Percentiles rank a stretch among this genome's conserved stretches.
Conservation (phyloP, 257 asterid species). For the Nicotiana knightiana region DNA sequence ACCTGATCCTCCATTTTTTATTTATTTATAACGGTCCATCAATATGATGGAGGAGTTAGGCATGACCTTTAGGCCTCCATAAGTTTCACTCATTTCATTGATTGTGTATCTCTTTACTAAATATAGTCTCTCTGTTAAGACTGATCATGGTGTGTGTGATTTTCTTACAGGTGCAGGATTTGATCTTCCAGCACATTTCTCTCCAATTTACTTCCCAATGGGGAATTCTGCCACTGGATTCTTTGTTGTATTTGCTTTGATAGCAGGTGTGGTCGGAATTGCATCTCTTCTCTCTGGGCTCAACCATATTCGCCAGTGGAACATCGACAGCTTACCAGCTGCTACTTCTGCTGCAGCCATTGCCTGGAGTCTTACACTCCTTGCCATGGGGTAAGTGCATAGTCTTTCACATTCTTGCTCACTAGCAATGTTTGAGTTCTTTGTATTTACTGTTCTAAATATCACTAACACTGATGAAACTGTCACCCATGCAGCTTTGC, state of each 20-base stretch:
- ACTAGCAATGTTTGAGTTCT: not conserved
- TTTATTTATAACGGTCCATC: too few species aligned
- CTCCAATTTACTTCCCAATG: conserved; percentile 81
- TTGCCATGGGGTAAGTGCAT: conserved; percentile 77
- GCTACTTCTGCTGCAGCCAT: conserved; percentile 64
- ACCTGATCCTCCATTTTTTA: not conserved
- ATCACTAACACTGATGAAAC: not conserved
- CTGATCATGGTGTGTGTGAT: not conserved
- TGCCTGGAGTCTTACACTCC: conserved; percentile 81
- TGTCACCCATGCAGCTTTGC: conserved; percentile 51
- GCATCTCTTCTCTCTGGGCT: conserved; percentile 62
- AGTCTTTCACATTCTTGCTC: too few species aligned
- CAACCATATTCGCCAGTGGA: conserved; percentile 61
- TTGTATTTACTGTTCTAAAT: not conserved
- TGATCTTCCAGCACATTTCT: conserved; percentile 71
- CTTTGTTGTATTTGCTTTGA: conserved; percentile 59
- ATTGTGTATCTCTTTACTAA: not conserved
- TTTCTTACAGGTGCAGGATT: conserved; percentile 52
- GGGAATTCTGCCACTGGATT: conserved; percentile 96
- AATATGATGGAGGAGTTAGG: too few species aligned
- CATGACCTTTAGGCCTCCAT: not conserved
- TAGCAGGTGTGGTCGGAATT: conserved; percentile 81
- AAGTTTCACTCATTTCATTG: not conserved
- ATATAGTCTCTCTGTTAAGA: not conserved
- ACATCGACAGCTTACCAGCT: conserved; percentile 46